Conservation (phyloP, 2,329 filamentous ascomycete genomes). For the Fusarium verrucosum region DNA sequence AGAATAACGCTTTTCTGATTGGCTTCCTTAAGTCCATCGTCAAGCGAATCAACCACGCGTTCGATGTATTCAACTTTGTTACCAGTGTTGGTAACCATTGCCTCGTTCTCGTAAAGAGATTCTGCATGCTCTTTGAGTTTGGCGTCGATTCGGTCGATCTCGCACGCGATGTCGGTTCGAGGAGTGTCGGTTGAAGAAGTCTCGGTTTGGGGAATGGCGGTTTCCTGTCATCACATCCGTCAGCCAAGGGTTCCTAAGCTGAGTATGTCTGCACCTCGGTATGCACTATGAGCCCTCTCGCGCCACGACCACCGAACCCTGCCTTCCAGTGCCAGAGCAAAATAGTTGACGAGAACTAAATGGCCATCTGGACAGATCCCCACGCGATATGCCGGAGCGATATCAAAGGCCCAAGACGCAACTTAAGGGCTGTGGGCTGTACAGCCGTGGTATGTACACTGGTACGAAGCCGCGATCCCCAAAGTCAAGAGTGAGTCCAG, state of each 20-base stretch:
- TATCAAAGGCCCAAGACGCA: slow-evolving; percentile 3
- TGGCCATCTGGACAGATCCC: slow-evolving; percentile 18
- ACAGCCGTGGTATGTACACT: slow-evolving; percentile 3
- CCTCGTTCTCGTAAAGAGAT: neutral
- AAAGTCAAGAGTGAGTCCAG: slow-evolving; percentile 4
- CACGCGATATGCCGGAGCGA: neutral
- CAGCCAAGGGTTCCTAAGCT: slow-evolving; percentile 27
- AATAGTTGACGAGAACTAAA: no score
- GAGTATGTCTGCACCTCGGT: slow-evolving; percentile 37
- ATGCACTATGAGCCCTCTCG: slow-evolving; percentile 13
- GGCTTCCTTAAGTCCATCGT: neutral
- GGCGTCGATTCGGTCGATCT: neutral
- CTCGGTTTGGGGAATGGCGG: neutral
- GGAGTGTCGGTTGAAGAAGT: neutral
- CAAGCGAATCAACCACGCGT: neutral
- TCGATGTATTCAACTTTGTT: neutral
- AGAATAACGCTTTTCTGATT: neutral
- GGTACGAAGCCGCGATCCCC: slow-evolving; percentile 9
- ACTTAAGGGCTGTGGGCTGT: slow-evolving; percentile 4
- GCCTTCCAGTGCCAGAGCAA: slow-evolving; percentile 26
- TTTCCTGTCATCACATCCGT: slow-evolving; percentile 21
- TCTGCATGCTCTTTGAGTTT: neutral
- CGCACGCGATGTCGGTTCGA: no score
- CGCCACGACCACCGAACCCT: slow-evolving; percentile 16
- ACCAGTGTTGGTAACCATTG: neutral